Evolutionary conservation across 441 rosid species (phyloP), one percentile per base, ranked within the genome.

Genomic region (Erodium chrysanthum): DNA sequence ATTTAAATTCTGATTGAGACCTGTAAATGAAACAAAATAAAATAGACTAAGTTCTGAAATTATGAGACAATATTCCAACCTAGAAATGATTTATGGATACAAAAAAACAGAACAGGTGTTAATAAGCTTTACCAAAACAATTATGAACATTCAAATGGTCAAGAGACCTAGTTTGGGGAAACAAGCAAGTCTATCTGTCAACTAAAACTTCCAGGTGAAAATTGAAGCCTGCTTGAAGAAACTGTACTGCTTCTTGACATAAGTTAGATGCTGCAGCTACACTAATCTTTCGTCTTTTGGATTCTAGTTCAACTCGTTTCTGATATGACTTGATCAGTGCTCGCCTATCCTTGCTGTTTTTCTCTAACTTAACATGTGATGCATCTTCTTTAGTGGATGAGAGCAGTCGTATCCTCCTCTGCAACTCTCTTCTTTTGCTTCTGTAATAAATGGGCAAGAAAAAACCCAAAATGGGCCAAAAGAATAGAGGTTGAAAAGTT

Each of bases 361-460:
- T 84, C 6, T 91, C 89, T 76, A 88, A 89, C 65, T 82, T 86
- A 66, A 86, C 85, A 4, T 66, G 73, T 61, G 96, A 76, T 5
- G 96, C 91, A 76, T 94, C 98, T 78, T 91, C 92, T 75, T 79
- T 69, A 9, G 77, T 77, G 20, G 77, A 40, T 0, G 94, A 94
- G 73, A 94, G 92, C 20, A 91, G 79, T 71, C 97, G 82, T 68
- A 94, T 80, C 97, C 78, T 89, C 97, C 76, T 94, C 94, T n/a
- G 80, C 80, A 59, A 94, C 84, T 71, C 96, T 84, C 75, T 89
- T 91, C 83, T 86, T 85, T 66, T 91, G 94, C 65, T 75, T 80
- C 92, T 84, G 83, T 63, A 33, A 0, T 3, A 33, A 33, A 3
- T 0, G 37, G 65, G 65, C 3, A 7, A 48, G 69, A 44, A 62